Percentiles rank a stretch among this genome's conserved stretches.
phyloP scores from a whole-genome alignment of 148 eudicot genomes.

The Mesembryanthemum crystallinum region DNA sequence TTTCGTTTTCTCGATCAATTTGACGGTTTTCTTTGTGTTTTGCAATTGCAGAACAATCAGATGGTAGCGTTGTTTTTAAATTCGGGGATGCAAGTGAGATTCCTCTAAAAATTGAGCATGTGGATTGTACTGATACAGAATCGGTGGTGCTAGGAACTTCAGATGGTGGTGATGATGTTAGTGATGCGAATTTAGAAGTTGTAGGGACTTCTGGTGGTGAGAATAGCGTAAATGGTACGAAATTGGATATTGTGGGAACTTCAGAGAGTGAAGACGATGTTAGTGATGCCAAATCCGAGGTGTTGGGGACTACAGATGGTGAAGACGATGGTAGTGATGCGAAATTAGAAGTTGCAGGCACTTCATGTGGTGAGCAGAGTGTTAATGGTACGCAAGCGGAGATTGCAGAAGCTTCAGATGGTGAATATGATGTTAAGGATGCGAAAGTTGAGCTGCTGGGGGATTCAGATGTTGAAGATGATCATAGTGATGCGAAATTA shows the following conservation, averaged over 20 bases:
- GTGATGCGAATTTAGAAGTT: neutral
- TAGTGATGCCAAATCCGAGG: neutral
- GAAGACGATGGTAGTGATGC: neutral
- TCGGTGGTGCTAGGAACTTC: neutral
- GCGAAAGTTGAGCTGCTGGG: neutral
- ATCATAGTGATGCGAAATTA: neutral
- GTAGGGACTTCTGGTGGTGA: neutral
- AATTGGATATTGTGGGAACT: neutral
- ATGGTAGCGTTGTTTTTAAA: conserved; percentile 68
- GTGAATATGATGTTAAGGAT: neutral
- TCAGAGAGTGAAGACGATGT: neutral
- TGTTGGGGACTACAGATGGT: neutral
- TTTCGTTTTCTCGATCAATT: neutral
- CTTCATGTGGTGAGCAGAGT: neutral
- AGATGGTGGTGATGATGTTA: neutral
- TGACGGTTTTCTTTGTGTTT: conserved; percentile 18
- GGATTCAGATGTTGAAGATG: neutral
- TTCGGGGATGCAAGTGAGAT: conserved; percentile 67
- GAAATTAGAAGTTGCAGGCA: neutral
- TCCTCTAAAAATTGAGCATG: conserved; percentile 8
- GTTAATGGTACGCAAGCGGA: neutral
- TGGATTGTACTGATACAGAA: conserved; percentile 1
- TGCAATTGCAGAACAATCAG: conserved; percentile 46
- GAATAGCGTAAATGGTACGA: neutral
- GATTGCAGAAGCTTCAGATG: neutral